phyloP scores from a whole-genome alignment of 306 rosid genomes.

The Dryas drummondii region DNA sequence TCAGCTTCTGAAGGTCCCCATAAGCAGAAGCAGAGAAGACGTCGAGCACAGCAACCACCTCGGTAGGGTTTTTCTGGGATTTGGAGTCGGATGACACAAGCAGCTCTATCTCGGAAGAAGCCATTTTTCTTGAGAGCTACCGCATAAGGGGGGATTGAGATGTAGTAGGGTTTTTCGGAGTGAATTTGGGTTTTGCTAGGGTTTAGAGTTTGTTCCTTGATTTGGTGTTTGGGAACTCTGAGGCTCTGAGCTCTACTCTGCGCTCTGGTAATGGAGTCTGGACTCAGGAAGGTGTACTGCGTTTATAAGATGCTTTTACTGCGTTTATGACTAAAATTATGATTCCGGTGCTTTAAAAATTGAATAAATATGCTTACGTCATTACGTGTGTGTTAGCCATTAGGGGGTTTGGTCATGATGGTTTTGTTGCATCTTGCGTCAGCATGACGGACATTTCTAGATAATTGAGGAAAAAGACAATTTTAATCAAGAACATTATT shows the following conservation, averaged over 20 bases:
- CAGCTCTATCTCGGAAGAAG: conserved; percentile 84
- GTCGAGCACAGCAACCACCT: conserved; percentile 43
- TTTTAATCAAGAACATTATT: too few relatives aligned
- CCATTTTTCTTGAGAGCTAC: conserved; percentile 37
- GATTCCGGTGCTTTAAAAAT: too few relatives aligned
- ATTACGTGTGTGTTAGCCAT: too few relatives aligned
- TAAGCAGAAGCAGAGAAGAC: conserved; percentile 72
- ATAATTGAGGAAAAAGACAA: too few relatives aligned
- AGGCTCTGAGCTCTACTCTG: too few relatives aligned
- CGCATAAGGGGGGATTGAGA: neutral
- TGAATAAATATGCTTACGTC: too few relatives aligned
- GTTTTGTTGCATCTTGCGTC: neutral
- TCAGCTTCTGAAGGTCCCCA: conserved; percentile 74
- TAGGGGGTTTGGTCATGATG: neutral
- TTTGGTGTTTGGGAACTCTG: neutral
- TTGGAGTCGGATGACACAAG: conserved; percentile 56
- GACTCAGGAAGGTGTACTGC: too few relatives aligned
- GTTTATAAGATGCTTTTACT: too few relatives aligned
- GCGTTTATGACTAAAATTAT: too few relatives aligned
- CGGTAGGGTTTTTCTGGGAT: conserved; percentile 40
- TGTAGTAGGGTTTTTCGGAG: neutral
- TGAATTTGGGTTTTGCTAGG: neutral
- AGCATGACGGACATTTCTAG: too few relatives aligned
- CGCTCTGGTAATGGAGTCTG: too few relatives aligned
- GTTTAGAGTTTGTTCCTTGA: neutral